A percentile compares a stretch with the other conserved stretches of the same genome.
These are phyloP conservation scores for Penicillium goetzii DNA, from an alignment of 495 filamentous ascomycete genomes.

Conservation along the genomic window DNA sequence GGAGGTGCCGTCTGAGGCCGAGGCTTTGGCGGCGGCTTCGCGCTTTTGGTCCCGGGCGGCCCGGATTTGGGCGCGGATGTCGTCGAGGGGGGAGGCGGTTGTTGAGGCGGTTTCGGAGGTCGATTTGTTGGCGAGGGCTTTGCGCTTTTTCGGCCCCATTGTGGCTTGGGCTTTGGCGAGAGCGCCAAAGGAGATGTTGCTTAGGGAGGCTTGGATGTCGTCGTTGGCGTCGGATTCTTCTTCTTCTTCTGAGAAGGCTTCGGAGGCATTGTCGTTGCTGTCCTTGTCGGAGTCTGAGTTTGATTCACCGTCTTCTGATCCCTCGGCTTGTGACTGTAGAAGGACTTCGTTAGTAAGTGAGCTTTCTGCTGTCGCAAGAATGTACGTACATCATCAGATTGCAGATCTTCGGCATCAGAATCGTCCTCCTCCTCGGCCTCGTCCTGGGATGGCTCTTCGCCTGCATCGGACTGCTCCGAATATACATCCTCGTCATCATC, in stretches of 20 bases:
- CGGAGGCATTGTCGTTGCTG: slow-evolving; percentile 28
- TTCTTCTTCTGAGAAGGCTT: slow-evolving; percentile 26
- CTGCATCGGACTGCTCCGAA: slow-evolving; percentile 35
- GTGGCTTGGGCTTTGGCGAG: slow-evolving; percentile 82
- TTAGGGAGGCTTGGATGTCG: slow-evolving; percentile 45
- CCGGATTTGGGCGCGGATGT: slow-evolving; percentile 43
- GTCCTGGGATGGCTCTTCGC: slow-evolving; percentile 31
- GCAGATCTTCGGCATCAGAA: slow-evolving; percentile 29
- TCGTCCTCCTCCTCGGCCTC: slow-evolving; percentile 39
- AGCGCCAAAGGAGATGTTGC: slow-evolving; percentile 79
- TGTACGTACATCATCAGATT: slow-evolving; percentile 36
- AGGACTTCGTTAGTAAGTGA: background rate
- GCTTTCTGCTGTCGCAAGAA: background rate
- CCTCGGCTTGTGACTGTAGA: background rate
- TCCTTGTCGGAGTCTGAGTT: slow-evolving; percentile 9
- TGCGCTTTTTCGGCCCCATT: slow-evolving; percentile 50
- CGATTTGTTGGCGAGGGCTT: slow-evolving; percentile 35
- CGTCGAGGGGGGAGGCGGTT: slow-evolving; percentile 37
- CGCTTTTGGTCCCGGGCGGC: slow-evolving; percentile 52
- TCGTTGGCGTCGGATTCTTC: slow-evolving; percentile 33
- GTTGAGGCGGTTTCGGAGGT: slow-evolving; percentile 17
- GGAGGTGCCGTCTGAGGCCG: slow-evolving; percentile 24
- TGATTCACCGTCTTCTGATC: slow-evolving; percentile 16
- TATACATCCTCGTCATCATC: slow-evolving; percentile 58
- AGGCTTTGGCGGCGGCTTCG: slow-evolving; percentile 35